These are phyloP conservation scores for Platanthera guangdongensis DNA, from an alignment of 106 monocot genomes.

Conservation along the genomic window DNA sequence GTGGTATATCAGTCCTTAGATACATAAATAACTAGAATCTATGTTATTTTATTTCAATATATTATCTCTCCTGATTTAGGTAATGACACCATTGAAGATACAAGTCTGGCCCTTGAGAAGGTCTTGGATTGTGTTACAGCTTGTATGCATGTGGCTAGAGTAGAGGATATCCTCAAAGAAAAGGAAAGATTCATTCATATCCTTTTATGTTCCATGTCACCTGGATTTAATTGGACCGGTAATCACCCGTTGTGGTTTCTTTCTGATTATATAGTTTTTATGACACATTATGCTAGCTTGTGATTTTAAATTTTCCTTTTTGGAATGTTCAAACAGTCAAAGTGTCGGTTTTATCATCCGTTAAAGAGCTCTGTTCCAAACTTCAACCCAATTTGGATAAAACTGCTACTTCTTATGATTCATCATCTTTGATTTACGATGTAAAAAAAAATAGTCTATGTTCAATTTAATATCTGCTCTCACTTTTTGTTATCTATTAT, in stretches of 20 bases:
- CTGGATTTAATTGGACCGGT: constrained; percentile 71
- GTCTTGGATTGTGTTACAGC: constrained; percentile 74
- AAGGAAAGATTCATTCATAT: constrained; percentile 43
- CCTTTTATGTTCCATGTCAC: constrained; percentile 45
- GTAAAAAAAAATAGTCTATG: constrained; percentile 19
- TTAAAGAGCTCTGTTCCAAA: constrained; percentile 59
- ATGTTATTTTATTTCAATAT: neutral
- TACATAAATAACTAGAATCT: neutral
- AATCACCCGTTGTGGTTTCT: constrained; percentile 5
- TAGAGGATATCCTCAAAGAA: constrained; percentile 47
- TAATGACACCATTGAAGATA: constrained; percentile 34
- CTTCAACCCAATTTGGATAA: constrained; percentile 18
- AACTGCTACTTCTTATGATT: constrained; percentile 18
- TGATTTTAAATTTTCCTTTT: neutral
- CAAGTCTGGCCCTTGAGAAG: constrained; percentile 62
- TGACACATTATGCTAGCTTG: neutral
- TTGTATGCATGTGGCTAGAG: constrained; percentile 45
- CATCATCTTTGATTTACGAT: constrained; percentile 34
- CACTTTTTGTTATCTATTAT: constrained; percentile 6
- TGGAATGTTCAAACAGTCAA: constrained; percentile 42
- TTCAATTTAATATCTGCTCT: neutral
- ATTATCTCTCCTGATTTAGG: constrained; percentile 26
- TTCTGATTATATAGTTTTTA: neutral
- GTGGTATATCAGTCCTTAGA: no score
- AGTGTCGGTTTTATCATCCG: constrained; percentile 48